Percentiles rank a stretch among this genome's conserved stretches.
Evolutionary conservation across 805 yeast genomes (phyloP).

Genomic region (Saccharomycopsis amapae): DNA sequence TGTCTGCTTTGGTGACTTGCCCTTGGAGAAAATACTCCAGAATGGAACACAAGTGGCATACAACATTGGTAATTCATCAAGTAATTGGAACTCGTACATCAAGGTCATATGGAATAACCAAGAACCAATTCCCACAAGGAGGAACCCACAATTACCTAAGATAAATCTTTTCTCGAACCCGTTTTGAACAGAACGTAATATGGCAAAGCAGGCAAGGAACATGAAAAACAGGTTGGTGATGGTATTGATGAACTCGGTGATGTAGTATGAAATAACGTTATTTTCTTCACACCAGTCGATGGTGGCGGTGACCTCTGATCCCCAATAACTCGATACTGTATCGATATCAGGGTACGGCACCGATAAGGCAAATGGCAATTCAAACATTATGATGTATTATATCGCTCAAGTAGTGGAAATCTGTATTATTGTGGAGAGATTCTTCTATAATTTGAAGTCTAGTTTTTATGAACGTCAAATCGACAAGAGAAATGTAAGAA

Average conservation of each 20-base stretch:
- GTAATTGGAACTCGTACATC: constrained; percentile 76
- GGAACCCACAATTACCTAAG: constrained; percentile 70
- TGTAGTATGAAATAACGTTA: constrained; percentile 74
- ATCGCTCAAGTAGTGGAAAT: neutral
- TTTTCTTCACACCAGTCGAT: constrained; percentile 99
- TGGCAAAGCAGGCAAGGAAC: constrained; percentile 53
- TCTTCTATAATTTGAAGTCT: no score
- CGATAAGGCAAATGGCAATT: constrained; percentile 2
- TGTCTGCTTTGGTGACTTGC: constrained; percentile 29
- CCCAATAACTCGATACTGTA: constrained; percentile 43
- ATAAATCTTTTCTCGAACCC: constrained; percentile 64
- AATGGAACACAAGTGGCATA: constrained; percentile 95
- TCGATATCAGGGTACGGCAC: constrained; percentile 16
- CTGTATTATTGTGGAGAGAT: neutral
- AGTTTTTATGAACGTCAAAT: neutral
- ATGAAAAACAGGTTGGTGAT: constrained; percentile 60
- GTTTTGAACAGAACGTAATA: constrained; percentile 52
- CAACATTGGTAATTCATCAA: constrained; percentile 97
- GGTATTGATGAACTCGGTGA: constrained; percentile 89
- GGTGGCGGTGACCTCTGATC: constrained; percentile 80
- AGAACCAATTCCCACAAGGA: constrained; percentile 84
- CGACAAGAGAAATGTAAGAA: neutral
- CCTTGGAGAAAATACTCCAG: constrained; percentile 71
- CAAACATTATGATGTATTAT: neutral
- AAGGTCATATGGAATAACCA: constrained; percentile 97